Evolutionary conservation across 2,329 filamentous ascomycete species (phyloP), one percentile per base, ranked within the genome.

Genomic region (Endothia cerciana): DNA sequence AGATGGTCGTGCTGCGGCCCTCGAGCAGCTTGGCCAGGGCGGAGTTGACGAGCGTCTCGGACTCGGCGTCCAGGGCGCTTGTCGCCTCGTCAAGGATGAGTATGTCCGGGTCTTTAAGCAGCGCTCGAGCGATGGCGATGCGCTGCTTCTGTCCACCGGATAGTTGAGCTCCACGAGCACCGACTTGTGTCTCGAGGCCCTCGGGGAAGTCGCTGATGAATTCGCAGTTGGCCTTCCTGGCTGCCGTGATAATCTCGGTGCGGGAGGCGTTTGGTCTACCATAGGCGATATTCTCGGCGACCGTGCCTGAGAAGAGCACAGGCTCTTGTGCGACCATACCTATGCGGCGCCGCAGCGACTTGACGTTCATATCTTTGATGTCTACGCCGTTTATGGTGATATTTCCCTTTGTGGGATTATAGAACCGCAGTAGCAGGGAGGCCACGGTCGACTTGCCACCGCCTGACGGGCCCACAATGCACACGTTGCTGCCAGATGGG

Each of bases 181-280:
- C 96, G 38, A 97, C 95, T 70, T 91, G 91, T 0, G 95, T 99
- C 74, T 99, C 94, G 7, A 99, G 85, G 4, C 95, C 95, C 65
- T 98, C 93, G 36, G 95, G 95, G 72, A 99, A 96, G 77, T 99
- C 95, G 75, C 91, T 90, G 76, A 99, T 97, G 75, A 99, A 99
- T 72, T 91, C 90, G 77, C 95, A 99, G 77, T 99, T 99, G 63
- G 95, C 95, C 76, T 94, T 91, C 68, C 92, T 86, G 4, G 95
- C 95, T 8, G 95, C 96, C 25, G 88, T 85, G 66, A 97, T 86
- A 65, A 99, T 95, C 72, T 97, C 93, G 40, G 87, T 82, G 62
- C 91, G 85, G 3, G 89, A 89, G 1, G 95, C 94, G 57, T 86
- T 77, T 1, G 94, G 94, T 66, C 89, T 90, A 65, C 94, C 95